These are phyloP conservation scores for Cyberlindnera japonica DNA, from an alignment of 805 yeast genomes.

Conservation along the genomic window DNA sequence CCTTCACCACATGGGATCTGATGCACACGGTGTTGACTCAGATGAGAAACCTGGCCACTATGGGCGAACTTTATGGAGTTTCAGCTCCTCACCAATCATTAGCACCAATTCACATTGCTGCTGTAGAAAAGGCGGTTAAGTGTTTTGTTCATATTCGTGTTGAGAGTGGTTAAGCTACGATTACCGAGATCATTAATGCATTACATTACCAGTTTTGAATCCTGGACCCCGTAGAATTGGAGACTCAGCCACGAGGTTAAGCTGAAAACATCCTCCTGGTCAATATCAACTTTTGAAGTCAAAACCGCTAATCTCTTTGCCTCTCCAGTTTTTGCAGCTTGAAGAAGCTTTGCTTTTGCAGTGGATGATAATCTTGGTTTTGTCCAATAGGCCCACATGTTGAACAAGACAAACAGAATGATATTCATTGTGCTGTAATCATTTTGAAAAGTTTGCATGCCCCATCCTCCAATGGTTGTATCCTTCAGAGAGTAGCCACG, in stretches of 20 bases:
- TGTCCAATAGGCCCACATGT: conserved; percentile 17
- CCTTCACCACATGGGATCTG: conserved; percentile 51
- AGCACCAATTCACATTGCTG: conserved; percentile 71
- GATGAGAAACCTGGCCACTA: conserved; percentile 51
- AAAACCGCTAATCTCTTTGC: conserved; percentile 5
- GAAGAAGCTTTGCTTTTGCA: conserved; percentile 1
- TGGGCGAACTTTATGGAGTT: conserved; percentile 35
- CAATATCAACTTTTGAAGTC: background rate
- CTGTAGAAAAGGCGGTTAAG: conserved; percentile 60
- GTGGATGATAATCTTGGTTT: background rate
- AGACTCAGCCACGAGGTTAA: too few species aligned
- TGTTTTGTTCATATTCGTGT: conserved; percentile 49
- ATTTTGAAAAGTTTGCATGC: background rate
- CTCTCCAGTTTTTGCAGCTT: conserved; percentile 17
- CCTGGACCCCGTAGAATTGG: too few species aligned
- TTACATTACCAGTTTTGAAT: too few species aligned
- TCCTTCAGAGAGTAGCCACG: conserved; percentile 8
- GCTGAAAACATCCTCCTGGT: background rate
- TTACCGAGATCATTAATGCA: too few species aligned
- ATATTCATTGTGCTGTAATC: conserved; percentile 18
- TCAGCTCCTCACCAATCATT: conserved; percentile 35
- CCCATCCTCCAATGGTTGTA: background rate
- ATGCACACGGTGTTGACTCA: conserved; percentile 56
- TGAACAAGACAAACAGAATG: conserved; percentile 12
- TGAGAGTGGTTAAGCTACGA: conserved; percentile 2